Evolutionary conservation across 345 rosid genomes (phyloP).

Genomic region (Bruguiera gymnorhiza): DNA sequence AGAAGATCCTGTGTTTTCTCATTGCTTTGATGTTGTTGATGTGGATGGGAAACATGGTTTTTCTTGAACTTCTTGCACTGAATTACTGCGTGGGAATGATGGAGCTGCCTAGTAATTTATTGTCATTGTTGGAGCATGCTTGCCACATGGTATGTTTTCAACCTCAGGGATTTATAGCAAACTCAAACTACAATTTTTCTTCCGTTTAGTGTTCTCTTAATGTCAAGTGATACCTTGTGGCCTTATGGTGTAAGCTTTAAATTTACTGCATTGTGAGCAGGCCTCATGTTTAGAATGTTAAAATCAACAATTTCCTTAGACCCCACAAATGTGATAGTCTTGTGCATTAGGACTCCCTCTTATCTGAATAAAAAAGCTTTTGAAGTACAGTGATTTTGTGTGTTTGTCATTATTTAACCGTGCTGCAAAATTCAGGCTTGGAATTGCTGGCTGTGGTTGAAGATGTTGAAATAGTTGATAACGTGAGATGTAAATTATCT

Average conservation of each 20-base stretch:
- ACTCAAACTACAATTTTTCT: too few species aligned
- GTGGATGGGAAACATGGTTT: conserved; percentile 19
- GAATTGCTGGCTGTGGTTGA: conserved; percentile 56
- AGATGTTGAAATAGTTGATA: conserved; percentile 47
- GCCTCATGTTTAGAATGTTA: background rate
- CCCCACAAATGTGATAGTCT: background rate
- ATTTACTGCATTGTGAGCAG: background rate
- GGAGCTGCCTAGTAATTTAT: conserved; percentile 37
- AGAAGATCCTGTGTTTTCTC: conserved; percentile 29
- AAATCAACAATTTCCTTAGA: background rate
- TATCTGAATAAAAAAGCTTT: background rate
- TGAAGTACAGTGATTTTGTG: background rate
- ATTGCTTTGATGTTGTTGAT: conserved; percentile 19
- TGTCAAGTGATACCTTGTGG: background rate
- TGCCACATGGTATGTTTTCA: conserved; percentile 52
- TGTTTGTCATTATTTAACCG: too few species aligned
- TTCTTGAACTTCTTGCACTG: conserved; percentile 16
- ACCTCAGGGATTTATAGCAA: background rate
- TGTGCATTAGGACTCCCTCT: too few species aligned
- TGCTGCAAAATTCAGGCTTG: conserved; percentile 40
- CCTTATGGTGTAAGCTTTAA: background rate
- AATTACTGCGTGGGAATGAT: background rate
- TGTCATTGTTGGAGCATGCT: conserved; percentile 69
- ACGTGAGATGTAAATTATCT: conserved; percentile 43
- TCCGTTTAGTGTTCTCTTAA: too few species aligned